phyloP scores from a whole-genome alignment of 164 flowering plant genomes.

The Nymphaea colorata region DNA sequence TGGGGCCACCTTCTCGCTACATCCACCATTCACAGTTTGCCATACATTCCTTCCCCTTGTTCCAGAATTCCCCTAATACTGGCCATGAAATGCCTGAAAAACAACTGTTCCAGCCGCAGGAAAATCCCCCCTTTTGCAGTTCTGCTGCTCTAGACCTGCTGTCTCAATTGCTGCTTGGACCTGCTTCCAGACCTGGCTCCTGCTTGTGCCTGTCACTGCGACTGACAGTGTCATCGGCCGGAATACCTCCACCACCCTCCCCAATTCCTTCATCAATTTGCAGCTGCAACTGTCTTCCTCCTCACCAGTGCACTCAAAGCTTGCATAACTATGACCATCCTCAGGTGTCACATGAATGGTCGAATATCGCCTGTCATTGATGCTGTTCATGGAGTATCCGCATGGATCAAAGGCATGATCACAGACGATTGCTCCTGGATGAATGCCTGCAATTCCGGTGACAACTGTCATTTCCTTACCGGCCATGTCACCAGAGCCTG shows the following conservation, averaged over 20 bases:
- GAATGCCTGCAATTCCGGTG: slow-evolving; percentile 55
- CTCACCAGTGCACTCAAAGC: slow-evolving; percentile 70
- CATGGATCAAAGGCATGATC: slow-evolving; percentile 93
- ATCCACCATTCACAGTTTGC: neutral
- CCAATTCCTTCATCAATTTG: slow-evolving; percentile 25
- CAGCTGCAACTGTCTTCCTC: slow-evolving; percentile 21
- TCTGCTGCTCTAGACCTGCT: slow-evolving; percentile 47
- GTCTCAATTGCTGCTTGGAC: slow-evolving; percentile 30
- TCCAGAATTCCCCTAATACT: neutral
- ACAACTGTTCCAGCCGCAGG: slow-evolving; percentile 59
- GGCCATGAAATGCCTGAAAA: slow-evolving; percentile 46
- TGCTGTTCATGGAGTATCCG: slow-evolving; percentile 94
- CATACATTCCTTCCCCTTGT: neutral
- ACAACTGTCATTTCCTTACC: slow-evolving; percentile 71
- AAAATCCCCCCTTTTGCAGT: slow-evolving; percentile 43
- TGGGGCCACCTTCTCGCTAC: neutral
- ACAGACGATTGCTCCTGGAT: slow-evolving; percentile 40
- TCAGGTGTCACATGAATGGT: slow-evolving; percentile 97
- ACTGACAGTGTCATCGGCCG: slow-evolving; percentile 65
- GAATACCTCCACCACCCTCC: slow-evolving; percentile 57
- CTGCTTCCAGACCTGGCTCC: slow-evolving; percentile 17
- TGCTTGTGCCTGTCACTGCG: slow-evolving; percentile 21
- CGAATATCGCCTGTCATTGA: slow-evolving; percentile 54
- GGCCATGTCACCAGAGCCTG: slow-evolving; percentile 31
- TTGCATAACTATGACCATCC: slow-evolving; percentile 90